phyloP scores from a whole-genome alignment of 306 rosid species.

The Psophocarpus tetragonolobus region DNA sequence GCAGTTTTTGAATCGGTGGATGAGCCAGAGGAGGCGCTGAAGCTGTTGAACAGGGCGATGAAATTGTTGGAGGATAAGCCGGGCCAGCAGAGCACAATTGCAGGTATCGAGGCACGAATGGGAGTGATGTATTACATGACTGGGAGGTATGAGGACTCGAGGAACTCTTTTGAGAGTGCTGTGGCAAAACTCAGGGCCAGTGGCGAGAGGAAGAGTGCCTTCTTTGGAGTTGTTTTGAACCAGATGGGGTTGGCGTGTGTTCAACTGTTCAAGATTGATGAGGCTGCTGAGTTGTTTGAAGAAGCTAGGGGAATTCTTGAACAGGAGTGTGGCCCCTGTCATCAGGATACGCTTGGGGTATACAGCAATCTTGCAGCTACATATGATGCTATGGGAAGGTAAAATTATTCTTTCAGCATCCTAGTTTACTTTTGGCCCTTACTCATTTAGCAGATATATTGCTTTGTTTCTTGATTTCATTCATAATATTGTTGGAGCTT shows the following conservation, averaged over 20 bases:
- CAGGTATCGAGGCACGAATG: conserved; percentile 96
- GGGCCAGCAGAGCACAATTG: conserved; percentile 96
- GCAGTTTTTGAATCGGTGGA: conserved; percentile 94
- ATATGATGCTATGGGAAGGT: conserved; percentile 99
- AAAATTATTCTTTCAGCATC: conserved; percentile 24
- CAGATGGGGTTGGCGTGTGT: conserved; percentile 99
- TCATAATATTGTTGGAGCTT: conserved; percentile 6
- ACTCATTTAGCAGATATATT: neutral
- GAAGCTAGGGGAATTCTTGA: conserved; percentile 95
- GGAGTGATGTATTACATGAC: conserved; percentile 94
- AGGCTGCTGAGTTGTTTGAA: conserved; percentile 94
- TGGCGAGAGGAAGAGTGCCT: conserved; percentile 96
- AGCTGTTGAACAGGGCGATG: conserved; percentile 83
- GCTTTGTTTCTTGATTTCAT: neutral
- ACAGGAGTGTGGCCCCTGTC: conserved; percentile 93
- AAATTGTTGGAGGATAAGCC: conserved; percentile 94
- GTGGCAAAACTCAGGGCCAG: conserved; percentile 81
- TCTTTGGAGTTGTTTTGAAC: conserved; percentile 96
- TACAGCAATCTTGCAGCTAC: conserved; percentile 99
- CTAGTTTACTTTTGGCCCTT: conserved; percentile 3
- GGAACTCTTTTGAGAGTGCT: conserved; percentile 83
- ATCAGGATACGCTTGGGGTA: conserved; percentile 96
- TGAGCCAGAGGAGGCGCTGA: conserved; percentile 95
- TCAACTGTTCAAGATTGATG: conserved; percentile 94
- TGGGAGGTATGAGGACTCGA: conserved; percentile 83